Evolutionary conservation across 106 monocot species (phyloP).

Genomic region (Acorus calamus): DNA sequence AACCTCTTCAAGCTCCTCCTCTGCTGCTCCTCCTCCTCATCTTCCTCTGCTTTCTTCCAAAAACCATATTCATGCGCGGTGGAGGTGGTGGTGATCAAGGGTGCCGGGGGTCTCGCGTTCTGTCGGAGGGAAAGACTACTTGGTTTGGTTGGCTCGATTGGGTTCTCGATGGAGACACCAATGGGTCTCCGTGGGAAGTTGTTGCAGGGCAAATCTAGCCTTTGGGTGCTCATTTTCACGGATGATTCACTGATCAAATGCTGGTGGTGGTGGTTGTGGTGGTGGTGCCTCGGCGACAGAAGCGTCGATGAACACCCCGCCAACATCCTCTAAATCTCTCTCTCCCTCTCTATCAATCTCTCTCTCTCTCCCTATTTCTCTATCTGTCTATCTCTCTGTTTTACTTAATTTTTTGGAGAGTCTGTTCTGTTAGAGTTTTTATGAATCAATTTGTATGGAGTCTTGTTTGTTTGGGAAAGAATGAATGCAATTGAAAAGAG

Average conservation of each 20-base stretch:
- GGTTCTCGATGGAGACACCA: constrained; percentile 15
- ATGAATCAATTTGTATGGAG: too few species aligned
- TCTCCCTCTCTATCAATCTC: constrained; percentile 3
- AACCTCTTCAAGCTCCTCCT: constrained; percentile 35
- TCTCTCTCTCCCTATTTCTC: neutral
- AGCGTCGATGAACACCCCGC: constrained; percentile 47
- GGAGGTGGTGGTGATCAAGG: neutral
- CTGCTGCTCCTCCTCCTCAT: constrained; percentile 1
- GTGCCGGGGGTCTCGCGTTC: constrained; percentile 8
- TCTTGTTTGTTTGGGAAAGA: neutral
- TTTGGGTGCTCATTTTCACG: constrained; percentile 50
- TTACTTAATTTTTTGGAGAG: too few species aligned
- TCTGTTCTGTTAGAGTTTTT: too few species aligned
- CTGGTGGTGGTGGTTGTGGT: constrained; percentile 21
- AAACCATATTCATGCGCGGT: neutral
- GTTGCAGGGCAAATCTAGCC: constrained; percentile 45
- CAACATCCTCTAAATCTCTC: constrained; percentile 42
- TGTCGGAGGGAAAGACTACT: constrained; percentile 28
- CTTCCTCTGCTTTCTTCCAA: constrained; percentile 6
- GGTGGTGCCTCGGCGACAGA: constrained; percentile 36
- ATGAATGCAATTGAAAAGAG: neutral
- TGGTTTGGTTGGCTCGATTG: constrained; percentile 7
- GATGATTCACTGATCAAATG: neutral
- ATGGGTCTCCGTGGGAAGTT: constrained; percentile 23
- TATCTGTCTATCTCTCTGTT: too few species aligned